Evolutionary conservation across 2,329 filamentous ascomycete genomes (phyloP).

Genomic region (Cucurbitaria berberidis): DNA sequence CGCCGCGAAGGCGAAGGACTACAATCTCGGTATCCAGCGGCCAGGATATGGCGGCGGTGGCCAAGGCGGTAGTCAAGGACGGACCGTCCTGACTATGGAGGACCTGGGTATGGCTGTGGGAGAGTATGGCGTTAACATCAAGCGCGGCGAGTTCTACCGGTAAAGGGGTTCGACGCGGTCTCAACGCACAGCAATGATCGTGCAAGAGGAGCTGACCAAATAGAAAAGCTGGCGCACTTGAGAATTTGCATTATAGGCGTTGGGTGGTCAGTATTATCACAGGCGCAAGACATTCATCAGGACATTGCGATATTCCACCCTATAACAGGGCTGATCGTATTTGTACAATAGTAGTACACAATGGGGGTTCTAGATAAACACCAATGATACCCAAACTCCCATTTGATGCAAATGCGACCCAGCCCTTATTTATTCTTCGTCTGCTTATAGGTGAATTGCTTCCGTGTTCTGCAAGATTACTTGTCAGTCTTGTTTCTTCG

Average conservation of each 20-base stretch:
- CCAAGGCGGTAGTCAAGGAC: constrained; percentile 84
- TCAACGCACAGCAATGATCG: background rate
- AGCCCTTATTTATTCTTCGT: constrained; percentile 69
- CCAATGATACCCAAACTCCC: constrained; percentile 48
- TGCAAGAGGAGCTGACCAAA: background rate
- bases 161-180: constrained; percentile 51
- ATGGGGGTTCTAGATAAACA: constrained; percentile 29
- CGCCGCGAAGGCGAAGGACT: constrained; percentile 52
- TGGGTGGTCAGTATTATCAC: constrained; percentile 22
- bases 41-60: constrained; percentile 76
- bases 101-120: constrained; percentile 97
- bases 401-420: constrained; percentile 28
- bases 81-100: constrained; percentile 97
- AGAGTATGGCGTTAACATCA: constrained; percentile 97
- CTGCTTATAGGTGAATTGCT: constrained; percentile 71
- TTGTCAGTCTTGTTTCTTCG: constrained; percentile 5
- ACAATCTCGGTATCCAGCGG: constrained; percentile 56
- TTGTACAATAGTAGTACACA: constrained; percentile 46
- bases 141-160: constrained; percentile 95
- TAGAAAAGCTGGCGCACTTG: background rate
- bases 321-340: constrained; percentile 26
- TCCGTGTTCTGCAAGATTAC: constrained; percentile 62
- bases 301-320: constrained; percentile 17
- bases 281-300: constrained; percentile 23
- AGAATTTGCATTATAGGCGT: constrained; percentile 35